phyloP scores from a whole-genome alignment of 1,139 yeast genomes.

The Diutina scorzettiae region DNA sequence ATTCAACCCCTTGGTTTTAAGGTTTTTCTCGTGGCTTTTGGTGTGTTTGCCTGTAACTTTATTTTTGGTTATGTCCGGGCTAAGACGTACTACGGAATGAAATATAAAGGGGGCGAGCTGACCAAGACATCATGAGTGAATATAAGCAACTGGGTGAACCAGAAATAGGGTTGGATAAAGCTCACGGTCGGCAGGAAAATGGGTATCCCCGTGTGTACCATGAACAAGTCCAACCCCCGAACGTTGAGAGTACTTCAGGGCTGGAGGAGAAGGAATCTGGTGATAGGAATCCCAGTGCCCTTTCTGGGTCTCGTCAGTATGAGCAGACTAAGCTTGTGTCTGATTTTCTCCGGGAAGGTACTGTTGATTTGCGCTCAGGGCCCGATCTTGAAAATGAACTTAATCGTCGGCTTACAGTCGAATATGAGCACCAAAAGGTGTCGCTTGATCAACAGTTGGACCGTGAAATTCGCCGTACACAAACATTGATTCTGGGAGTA shows the following conservation, averaged over 20 bases:
- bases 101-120: too few species aligned
- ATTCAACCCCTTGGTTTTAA: constrained; percentile 54
- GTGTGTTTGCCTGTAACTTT: constrained; percentile 27
- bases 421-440: background rate
- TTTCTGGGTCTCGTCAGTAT: background rate
- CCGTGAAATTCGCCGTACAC: background rate
- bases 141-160: too few species aligned
- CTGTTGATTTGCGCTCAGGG: background rate
- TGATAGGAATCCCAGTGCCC: background rate
- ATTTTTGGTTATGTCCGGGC: constrained; percentile 35
- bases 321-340: background rate
- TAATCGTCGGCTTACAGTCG: background rate
- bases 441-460: background rate
- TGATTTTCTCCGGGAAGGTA: background rate
- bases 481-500: background rate
- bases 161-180: too few species aligned
- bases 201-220: too few species aligned
- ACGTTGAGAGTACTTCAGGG: too few species aligned
- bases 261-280: background rate
- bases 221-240: too few species aligned
- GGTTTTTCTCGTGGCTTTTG: constrained; percentile 27
- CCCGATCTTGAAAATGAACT: background rate
- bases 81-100: constrained; percentile 32
- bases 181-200: too few species aligned
- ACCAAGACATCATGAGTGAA: too few species aligned